Conservation (phyloP, 2,329 filamentous ascomycete species). For the Orbilia javanica region DNA sequence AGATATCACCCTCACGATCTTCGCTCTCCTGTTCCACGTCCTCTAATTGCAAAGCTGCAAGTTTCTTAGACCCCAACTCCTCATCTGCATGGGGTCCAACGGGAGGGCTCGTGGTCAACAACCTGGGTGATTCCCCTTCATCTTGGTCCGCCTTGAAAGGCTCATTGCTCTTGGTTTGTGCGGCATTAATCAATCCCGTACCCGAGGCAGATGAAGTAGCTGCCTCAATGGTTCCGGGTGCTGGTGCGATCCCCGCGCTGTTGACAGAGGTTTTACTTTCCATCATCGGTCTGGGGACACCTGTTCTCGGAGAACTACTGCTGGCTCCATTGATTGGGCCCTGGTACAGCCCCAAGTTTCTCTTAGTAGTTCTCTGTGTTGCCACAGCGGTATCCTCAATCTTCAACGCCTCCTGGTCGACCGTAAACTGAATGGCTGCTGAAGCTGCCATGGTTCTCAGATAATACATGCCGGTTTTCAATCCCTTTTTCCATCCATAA, state of each 20-base stretch:
- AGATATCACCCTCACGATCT: slow-evolving; percentile 89
- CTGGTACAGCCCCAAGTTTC: slow-evolving; percentile 66
- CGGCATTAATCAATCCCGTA: slow-evolving; percentile 62
- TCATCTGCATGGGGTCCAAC: slow-evolving; percentile 73
- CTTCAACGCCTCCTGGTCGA: slow-evolving; percentile 94
- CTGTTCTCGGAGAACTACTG: slow-evolving; percentile 62
- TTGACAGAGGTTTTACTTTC: slow-evolving; percentile 51
- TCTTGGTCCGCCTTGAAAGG: slow-evolving; percentile 81
- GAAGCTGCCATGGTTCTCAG: slow-evolving; percentile 96
- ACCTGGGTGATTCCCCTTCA: slow-evolving; percentile 83
- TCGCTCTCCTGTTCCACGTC: slow-evolving; percentile 79
- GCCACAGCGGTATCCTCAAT: slow-evolving; percentile 84
- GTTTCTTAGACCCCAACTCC: slow-evolving; percentile 69
- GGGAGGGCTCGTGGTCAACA: slow-evolving; percentile 78
- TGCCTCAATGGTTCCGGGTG: slow-evolving; percentile 72
- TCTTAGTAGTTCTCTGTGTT: slow-evolving; percentile 75
- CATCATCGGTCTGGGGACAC: slow-evolving; percentile 63
- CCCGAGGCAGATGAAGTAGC: slow-evolving; percentile 49
- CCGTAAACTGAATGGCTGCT: slow-evolving; percentile 97
- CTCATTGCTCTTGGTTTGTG: slow-evolving; percentile 69
- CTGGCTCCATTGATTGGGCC: slow-evolving; percentile 70
- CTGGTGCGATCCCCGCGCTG: slow-evolving; percentile 73
- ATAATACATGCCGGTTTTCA: slow-evolving; percentile 99
- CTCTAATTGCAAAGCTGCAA: slow-evolving; percentile 72
- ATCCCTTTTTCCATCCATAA: slow-evolving; percentile 96